Conservation (phyloP, 2,329 filamentous ascomycete genomes). For the Sclerotinia nivalis region DNA sequence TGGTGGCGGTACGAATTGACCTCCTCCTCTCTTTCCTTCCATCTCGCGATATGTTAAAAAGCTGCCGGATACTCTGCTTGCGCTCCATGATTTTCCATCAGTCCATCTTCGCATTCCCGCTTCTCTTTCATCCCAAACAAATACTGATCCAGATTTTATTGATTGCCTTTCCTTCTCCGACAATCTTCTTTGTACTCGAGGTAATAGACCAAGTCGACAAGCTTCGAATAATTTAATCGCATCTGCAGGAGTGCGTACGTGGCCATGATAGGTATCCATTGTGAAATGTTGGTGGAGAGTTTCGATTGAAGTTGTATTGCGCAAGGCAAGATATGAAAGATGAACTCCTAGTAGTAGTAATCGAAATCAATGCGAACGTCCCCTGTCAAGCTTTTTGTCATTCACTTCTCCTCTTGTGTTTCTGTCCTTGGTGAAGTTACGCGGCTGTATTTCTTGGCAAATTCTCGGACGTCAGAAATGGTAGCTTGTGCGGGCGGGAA, state of each 20-base stretch:
- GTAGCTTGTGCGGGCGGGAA: conserved; percentile 10
- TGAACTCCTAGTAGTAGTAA: not conserved
- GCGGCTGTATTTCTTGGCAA: conserved; percentile 15
- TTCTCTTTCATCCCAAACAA: conserved; percentile 99
- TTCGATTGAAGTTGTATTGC: conserved; percentile 16
- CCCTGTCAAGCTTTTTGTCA: not conserved
- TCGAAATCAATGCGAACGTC: not conserved
- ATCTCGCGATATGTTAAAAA: conserved; percentile 98
- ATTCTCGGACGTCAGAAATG: conserved; percentile 21
- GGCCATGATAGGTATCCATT: conserved; percentile 97
- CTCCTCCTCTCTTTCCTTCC: conserved; percentile 93
- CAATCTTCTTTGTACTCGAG: conserved; percentile 89
- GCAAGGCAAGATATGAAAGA: not conserved
- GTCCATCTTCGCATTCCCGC: conserved; percentile 99
- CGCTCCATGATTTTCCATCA: conserved; percentile 98
- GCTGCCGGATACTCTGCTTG: conserved; percentile 93
- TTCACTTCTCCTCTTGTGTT: conserved; percentile 2
- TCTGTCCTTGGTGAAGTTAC: conserved; percentile 8
- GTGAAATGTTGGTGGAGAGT: conserved; percentile 35
- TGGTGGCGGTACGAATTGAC: conserved; percentile 61
- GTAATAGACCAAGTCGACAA: conserved; percentile 83
- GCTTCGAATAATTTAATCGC: conserved; percentile 99
- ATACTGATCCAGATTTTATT: conserved; percentile 94
- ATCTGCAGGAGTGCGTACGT: conserved; percentile 92
- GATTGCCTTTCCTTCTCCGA: conserved; percentile 97